A percentile compares a stretch with the other conserved stretches of the same genome.
These are phyloP conservation scores for Pseudocercospora cruenta DNA, from an alignment of 2,329 filamentous ascomycete species.

Conservation along the genomic window DNA sequence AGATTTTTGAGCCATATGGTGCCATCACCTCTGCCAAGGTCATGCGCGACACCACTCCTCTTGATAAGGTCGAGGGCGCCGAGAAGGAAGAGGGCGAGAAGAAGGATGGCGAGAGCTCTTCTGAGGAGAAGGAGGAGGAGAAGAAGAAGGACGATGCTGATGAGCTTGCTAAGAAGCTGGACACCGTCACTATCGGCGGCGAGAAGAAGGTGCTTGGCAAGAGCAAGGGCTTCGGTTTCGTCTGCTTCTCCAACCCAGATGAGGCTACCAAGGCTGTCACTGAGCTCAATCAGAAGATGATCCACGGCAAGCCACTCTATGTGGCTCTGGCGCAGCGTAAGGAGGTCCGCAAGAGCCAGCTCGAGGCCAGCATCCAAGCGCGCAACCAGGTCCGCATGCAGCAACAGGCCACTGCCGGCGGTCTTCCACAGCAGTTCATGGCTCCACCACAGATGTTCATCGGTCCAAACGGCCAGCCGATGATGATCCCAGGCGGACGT, in stretches of 20 bases:
- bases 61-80: constrained; percentile 48
- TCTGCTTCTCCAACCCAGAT: constrained; percentile 99
- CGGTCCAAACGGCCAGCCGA: constrained; percentile 72
- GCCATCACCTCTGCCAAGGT: constrained; percentile 99
- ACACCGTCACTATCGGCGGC: constrained; percentile 58
- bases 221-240: constrained; percentile 99
- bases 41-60: constrained; percentile 79
- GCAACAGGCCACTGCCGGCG: constrained; percentile 81
- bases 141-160: constrained; percentile 60
- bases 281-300: constrained; percentile 99
- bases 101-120: constrained; percentile 54
- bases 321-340: constrained; percentile 98
- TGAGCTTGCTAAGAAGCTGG: constrained; percentile 54
- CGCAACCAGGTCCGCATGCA: constrained; percentile 98
- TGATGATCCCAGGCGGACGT: constrained; percentile 59
- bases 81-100: constrained; percentile 53
- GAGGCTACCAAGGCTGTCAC: constrained; percentile 98
- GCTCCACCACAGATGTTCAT: constrained; percentile 90
- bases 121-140: constrained; percentile 60
- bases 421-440: constrained; percentile 73
- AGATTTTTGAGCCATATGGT: constrained; percentile 88
- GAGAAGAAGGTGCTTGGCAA: constrained; percentile 78
- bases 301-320: constrained; percentile 94
- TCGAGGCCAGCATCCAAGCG: constrained; percentile 98
- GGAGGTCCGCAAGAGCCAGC: constrained; percentile 98